Base-by-base conservation (phyloP, 345 rosid genomes). In the Citrus trifoliata region DNA sequence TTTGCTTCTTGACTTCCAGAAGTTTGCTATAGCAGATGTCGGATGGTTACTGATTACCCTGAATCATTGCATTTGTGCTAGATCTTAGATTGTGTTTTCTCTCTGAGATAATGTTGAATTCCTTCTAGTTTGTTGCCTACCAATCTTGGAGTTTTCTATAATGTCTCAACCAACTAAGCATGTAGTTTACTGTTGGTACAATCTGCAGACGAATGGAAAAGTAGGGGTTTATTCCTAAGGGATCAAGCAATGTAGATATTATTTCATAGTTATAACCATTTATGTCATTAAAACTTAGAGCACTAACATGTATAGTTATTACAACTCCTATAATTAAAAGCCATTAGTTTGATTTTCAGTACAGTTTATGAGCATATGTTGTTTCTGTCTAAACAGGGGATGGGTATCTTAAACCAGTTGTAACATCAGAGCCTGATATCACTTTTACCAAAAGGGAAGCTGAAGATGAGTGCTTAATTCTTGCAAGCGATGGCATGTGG, bases 401-500 rank as follows among this genome's bases (percentile, higher is more conserved):
- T 81, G 83, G 65, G 73, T 93, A 85, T 79, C 78, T 94, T 30
- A 94, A 94, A 80, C 93, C 95, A 61, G 56, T 77, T 61, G 96
- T 94, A 32, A 82, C 81, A 70, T 82, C 93, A 71, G 95, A 90
- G 78, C 95, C 96, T 0, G 93, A 91, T 81, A 82, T 91, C 28
- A 87, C 89, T 7, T 81, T 86, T 53, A 84, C 82, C 10, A 83
- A 76, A 51, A 87, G 95, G 76, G 90, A 89, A 37, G n/a, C 79
- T 0, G 89, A 83, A 37, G 95, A 93, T 12, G 94, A 93, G 13
- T 94, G 93, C 76, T 79, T 94, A 73, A 89, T 94, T 38, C 79
- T 90, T 35, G 97, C 95, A 0, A 91, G 92, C 37, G 97, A 93
- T 80, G 97, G 95, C 27, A 77, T 94, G 72, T 93, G 98, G 97